A percentile compares a stretch with the other conserved stretches of the same genome.
These are phyloP conservation scores for Prunus campanulata DNA, from an alignment of 306 rosid species.

Conservation along the genomic window DNA sequence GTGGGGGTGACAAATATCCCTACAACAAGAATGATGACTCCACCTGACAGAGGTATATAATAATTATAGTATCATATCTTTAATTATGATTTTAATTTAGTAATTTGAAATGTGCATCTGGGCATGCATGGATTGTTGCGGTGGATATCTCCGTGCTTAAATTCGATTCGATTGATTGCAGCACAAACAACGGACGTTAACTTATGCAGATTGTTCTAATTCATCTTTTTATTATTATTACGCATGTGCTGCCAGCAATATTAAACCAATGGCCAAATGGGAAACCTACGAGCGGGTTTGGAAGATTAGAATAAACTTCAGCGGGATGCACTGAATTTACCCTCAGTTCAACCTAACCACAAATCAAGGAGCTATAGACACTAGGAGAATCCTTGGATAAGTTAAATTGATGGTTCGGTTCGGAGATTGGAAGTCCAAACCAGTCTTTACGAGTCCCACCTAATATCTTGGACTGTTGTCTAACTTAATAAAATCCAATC, in stretches of 20 bases:
- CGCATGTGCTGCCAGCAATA: background rate
- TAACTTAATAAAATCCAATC: too few species aligned
- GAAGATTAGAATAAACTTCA: background rate
- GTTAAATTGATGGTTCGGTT: too few species aligned
- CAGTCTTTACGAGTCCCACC: too few species aligned
- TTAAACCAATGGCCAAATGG: too few species aligned
- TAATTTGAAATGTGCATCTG: background rate
- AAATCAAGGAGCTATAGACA: background rate
- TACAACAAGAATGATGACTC: constrained; percentile 12
- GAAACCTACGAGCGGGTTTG: background rate
- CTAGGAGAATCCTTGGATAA: too few species aligned
- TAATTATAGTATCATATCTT: background rate
- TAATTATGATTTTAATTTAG: background rate
- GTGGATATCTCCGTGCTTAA: background rate
- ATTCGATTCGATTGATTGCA: background rate
- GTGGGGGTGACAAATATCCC: constrained; percentile 4
- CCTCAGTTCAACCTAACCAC: background rate
- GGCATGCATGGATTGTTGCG: background rate
- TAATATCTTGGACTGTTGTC: too few species aligned
- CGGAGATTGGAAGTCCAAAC: too few species aligned
- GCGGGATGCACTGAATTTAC: background rate
- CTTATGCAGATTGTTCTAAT: background rate
- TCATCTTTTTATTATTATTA: background rate
- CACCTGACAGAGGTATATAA: background rate
- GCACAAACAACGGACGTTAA: background rate